Conservation (phyloP, 108 stramenopile genomes). For the Fragilariopsis cylindrus region DNA sequence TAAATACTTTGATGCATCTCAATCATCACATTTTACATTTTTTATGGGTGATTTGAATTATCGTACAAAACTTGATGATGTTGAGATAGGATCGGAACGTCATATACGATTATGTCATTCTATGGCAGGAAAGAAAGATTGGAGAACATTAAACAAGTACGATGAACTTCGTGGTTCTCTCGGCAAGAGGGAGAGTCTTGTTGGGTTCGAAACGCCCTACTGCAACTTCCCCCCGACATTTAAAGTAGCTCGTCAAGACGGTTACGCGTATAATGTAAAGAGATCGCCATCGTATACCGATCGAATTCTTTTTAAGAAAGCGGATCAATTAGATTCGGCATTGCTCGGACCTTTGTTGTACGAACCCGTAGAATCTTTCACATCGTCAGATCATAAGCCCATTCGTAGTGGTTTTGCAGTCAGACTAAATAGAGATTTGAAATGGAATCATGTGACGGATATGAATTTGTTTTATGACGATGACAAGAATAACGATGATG, state of each 20-base stretch:
- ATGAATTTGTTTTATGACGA: background rate
- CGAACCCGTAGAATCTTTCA: conserved; percentile 59
- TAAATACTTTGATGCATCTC: conserved; percentile 46
- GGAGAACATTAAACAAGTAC: conserved; percentile 45
- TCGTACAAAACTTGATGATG: conserved; percentile 32
- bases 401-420: conserved; percentile 52
- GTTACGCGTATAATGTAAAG: conserved; percentile 65
- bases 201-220: conserved; percentile 55
- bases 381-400: conserved; percentile 85
- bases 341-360: conserved; percentile 49
- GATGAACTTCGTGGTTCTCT: conserved; percentile 61
- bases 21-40: conserved; percentile 60
- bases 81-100: conserved; percentile 27
- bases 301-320: conserved; percentile 75
- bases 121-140: conserved; percentile 39
- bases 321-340: conserved; percentile 45
- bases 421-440: conserved; percentile 32
- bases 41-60: conserved; percentile 75
- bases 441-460: conserved; percentile 10
- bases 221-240: conserved; percentile 88
- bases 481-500: background rate
- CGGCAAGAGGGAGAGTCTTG: conserved; percentile 45
- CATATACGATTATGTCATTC: conserved; percentile 29
- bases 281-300: conserved; percentile 84
- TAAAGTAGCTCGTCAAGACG: conserved; percentile 60